phyloP scores from a whole-genome alignment of 1,284 basidiomycete species.

The Pseudozyma thailandica region DNA sequence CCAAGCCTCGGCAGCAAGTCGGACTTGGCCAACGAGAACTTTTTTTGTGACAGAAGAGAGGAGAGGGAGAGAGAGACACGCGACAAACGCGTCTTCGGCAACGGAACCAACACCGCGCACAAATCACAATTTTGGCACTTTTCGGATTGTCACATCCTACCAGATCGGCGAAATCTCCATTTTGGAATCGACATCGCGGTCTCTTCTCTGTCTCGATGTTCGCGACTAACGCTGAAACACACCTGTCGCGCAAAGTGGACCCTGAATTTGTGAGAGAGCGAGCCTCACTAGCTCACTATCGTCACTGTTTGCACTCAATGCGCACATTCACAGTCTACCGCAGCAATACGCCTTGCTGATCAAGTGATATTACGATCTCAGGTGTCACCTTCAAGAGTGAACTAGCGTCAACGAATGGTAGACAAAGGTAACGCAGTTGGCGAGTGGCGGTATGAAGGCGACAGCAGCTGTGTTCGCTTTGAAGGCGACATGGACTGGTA shows the following conservation, averaged over 20 bases:
- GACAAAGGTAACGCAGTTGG: conserved; percentile 35
- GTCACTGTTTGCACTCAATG: too few relatives aligned
- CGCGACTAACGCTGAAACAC: too few relatives aligned
- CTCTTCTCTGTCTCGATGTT: too few relatives aligned
- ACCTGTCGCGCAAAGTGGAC: too few relatives aligned
- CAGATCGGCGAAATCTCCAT: conserved; percentile 28
- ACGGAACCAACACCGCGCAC: conserved; percentile 18
- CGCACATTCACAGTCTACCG: too few relatives aligned
- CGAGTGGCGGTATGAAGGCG: conserved; percentile 16
- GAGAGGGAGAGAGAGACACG: conserved; percentile 9
- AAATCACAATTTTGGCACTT: too few relatives aligned
- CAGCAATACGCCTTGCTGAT: too few relatives aligned
- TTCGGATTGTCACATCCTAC: conserved; percentile 17
- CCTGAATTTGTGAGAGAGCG: too few relatives aligned
- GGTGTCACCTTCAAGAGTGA: background rate
- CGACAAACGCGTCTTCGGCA: conserved; percentile 12
- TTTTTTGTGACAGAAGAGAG: conserved; percentile 24
- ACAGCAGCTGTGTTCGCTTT: conserved; percentile 24
- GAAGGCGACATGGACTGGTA: conserved; percentile 17
- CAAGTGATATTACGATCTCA: background rate
- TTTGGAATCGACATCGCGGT: background rate
- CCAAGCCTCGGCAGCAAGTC: conserved; percentile 12
- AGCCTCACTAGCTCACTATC: too few relatives aligned
- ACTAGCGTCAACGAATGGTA: conserved; percentile 16
- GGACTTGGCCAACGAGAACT: background rate